Percentiles rank a stretch among this genome's conserved stretches.
phyloP scores from a whole-genome alignment of 768 basidiomycete genomes.

The Podaxis sp. region DNA sequence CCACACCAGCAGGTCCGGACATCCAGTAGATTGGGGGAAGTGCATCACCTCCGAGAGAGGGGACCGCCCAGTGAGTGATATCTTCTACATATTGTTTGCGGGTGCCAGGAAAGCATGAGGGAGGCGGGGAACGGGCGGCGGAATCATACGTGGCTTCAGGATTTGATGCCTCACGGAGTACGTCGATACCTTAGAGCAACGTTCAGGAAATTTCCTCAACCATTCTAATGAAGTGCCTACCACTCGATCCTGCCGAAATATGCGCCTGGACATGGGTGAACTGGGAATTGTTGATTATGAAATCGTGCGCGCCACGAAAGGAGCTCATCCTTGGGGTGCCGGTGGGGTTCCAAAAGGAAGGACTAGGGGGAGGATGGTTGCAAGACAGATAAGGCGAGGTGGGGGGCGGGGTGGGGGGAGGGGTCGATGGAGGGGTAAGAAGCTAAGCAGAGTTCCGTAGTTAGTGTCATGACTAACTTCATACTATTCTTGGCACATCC shows the following conservation, averaged over 20 bases:
- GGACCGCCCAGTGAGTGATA: conserved; percentile 2
- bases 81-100: conserved; percentile 9
- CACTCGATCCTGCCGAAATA: background rate
- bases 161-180: background rate
- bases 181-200: background rate
- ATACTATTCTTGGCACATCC: no score
- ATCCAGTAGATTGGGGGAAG: background rate
- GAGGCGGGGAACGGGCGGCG: background rate
- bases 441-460: no score
- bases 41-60: background rate
- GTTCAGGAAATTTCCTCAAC: background rate
- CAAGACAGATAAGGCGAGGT: no score
- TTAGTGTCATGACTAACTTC: no score
- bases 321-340: background rate
- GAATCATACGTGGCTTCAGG: conserved; percentile 1
- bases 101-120: conserved; percentile 15
- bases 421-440: no score
- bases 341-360: no score
- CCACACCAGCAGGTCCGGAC: conserved; percentile 1
- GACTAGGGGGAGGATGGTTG: no score
- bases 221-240: background rate
- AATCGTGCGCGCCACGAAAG: background rate
- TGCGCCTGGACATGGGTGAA: background rate
- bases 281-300: background rate
- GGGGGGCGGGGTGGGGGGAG: no score